Evolutionary conservation across 495 filamentous ascomycete species (phyloP).

Genomic region (Cudoniella acicularis): DNA sequence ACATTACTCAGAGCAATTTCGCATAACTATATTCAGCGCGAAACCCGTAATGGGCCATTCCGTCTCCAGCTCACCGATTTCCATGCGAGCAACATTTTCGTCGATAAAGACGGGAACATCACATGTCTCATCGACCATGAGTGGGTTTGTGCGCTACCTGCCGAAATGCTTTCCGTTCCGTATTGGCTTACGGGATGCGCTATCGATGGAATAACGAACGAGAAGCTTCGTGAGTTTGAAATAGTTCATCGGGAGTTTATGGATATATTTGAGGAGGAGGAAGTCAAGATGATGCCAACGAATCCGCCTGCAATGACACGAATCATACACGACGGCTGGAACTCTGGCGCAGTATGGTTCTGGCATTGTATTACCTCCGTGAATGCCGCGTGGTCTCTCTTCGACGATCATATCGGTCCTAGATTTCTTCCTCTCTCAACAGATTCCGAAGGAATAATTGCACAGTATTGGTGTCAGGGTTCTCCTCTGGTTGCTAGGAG

Average conservation of each 20-base stretch:
- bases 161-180: conserved; percentile 33
- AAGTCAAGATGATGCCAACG: conserved; percentile 5
- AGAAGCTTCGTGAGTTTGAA: conserved; percentile 17
- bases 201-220: conserved; percentile 25
- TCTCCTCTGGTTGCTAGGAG: conserved; percentile 15
- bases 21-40: conserved; percentile 25
- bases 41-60: conserved; percentile 23
- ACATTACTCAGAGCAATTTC: conserved; percentile 30
- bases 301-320: conserved; percentile 1
- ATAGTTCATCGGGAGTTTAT: conserved; percentile 14
- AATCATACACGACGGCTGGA: conserved; percentile 11
- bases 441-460: conserved; percentile 17
- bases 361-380: conserved; percentile 14
- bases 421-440: conserved; percentile 15
- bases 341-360: conserved; percentile 17
- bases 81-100: conserved; percentile 32
- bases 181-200: conserved; percentile 32
- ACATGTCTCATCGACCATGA: conserved; percentile 34
- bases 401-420: conserved; percentile 25
- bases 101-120: conserved; percentile 34
- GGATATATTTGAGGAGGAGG: conserved; percentile 19
- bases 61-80: conserved; percentile 22
- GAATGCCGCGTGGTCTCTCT: conserved; percentile 25
- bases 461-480: conserved; percentile 22
- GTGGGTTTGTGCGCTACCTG: conserved; percentile 35